Evolutionary conservation across 2,329 filamentous ascomycete genomes (phyloP), one percentile per base, ranked within the genome.

Genomic region (Elsinoe necatrix): DNA sequence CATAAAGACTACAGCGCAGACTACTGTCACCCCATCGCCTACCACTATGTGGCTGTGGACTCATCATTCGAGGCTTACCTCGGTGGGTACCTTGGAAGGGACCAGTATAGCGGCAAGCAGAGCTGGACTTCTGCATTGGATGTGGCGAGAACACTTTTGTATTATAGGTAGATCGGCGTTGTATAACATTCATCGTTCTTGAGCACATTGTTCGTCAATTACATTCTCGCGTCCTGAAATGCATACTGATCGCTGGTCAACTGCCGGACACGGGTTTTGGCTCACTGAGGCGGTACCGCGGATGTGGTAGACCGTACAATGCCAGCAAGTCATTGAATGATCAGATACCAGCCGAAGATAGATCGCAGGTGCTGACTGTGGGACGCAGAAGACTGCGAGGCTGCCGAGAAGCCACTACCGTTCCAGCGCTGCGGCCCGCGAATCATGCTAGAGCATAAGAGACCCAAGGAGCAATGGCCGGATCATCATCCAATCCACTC

Each of bases 401-500:
- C 9, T 4, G 27, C 27, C 9, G 27, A 29, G 4, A 29, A 29
- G 27, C 27, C 27, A 29, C 27, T 29, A 9, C 27, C 27, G 9
- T 29, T 4, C 9, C 4, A 29, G 9, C 27, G 4, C 4, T 9
- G 9, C 27, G 9, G 27, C 27, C 27, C 4, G 9, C 27, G 4
- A 29, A 29, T 9, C 4, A 9, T 29, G 9, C 27, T 29, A 9
- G 27, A 29, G 27, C 4, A 29, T 9, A 4, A 4, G 27, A 9
- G 4, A 4, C 4, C 27, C 27, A 9, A 29, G 27, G 27, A 29
- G 27, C 27, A 6, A 41, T 41, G 37, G 5, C 37, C 6, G n/a
- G 18, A 41, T 41, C n/a, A n/a, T 61, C 60, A 73, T 7, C 68
- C 71, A 37, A 74, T 61, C 61, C 68, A 72, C 12, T 25, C 63